Conservation (phyloP, 2,329 filamentous ascomycete species). For the Microascus cirrosus region DNA sequence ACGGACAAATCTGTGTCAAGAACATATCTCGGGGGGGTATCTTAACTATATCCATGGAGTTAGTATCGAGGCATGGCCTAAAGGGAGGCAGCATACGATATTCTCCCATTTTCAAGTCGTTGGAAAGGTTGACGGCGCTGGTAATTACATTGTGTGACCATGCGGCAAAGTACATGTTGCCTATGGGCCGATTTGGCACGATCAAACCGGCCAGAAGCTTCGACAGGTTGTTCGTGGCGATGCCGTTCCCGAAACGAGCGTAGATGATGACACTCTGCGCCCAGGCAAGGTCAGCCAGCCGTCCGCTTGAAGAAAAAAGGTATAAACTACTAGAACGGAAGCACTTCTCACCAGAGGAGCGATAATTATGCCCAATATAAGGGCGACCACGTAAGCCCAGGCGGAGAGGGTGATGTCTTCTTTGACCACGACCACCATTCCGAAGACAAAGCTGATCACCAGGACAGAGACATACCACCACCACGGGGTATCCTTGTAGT, state of each 20-base stretch:
- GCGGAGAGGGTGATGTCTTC: constrained; percentile 32
- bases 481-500: constrained; percentile 38
- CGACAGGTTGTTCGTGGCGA: constrained; percentile 46
- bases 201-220: constrained; percentile 44
- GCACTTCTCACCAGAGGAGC: constrained; percentile 31
- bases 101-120: constrained; percentile 47
- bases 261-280: constrained; percentile 37
- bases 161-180: constrained; percentile 47
- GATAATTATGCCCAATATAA: constrained; percentile 31
- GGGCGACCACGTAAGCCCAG: constrained; percentile 34
- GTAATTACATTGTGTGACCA: constrained; percentile 47
- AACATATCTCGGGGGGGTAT: constrained; percentile 45
- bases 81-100: constrained; percentile 29
- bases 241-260: constrained; percentile 42
- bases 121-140: constrained; percentile 36
- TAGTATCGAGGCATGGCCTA: constrained; percentile 5
- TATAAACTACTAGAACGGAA: neutral
- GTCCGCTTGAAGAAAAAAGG: neutral
- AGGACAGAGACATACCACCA: constrained; percentile 35
- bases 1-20: constrained; percentile 35
- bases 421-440: constrained; percentile 31
- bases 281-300: constrained; percentile 4
- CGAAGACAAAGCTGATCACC: constrained; percentile 30
- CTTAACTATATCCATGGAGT: constrained; percentile 28
- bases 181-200: constrained; percentile 36